Base-by-base conservation (phyloP, 75 land plant species). In the Cupressus sempervirens region DNA sequence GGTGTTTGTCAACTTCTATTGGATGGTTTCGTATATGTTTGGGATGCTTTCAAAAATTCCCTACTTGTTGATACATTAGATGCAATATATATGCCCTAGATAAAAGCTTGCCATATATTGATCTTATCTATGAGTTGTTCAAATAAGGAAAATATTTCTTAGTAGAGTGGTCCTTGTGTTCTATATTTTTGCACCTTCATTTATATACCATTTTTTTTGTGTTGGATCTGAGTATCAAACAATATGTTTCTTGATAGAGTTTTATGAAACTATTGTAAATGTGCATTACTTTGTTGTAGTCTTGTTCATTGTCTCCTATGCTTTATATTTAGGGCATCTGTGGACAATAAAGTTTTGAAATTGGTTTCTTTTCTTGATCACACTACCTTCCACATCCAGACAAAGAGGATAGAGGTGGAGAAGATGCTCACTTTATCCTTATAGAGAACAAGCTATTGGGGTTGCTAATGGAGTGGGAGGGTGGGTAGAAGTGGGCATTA, bases 261-360 rank as follows among this genome's bases (percentile, higher is more conserved):
- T 16, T 56, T 1, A 56, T 56, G 62, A 56, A 56, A 56, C 18
- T 56, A 56, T 56, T 56, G 62, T 16, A 56, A 16, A 56, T 18
- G 62, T 56, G 23, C 18, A 15, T 56, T 18, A 6, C 18, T 56
- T 56, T 56, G 23, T 18, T 56, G 23, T 56, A 56, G 32, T 68
- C 32, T 68, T 68, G n/a, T 68, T 68, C 72, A 68, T 7, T 2
- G 72, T 83, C 35, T 87, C 72, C 40, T 56, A 56, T 56, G 62
- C 23, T 41, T 87, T 68, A 76, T 38, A 46, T 88, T 87, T 91
- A 96, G 98, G 83, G 90, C 86, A 52, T n/a, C n/a, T n/a, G n/a
- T n/a, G n/a, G n/a, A n/a, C n/a, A n/a, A n/a, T n/a, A n/a, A n/a
- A n/a, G n/a, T n/a, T n/a, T n/a, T n/a, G n/a, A n/a, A n/a, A n/a